These are phyloP conservation scores for Blastocrithidia nonstop DNA, from an alignment of 208 protist genomes.

Conservation along the genomic window DNA sequence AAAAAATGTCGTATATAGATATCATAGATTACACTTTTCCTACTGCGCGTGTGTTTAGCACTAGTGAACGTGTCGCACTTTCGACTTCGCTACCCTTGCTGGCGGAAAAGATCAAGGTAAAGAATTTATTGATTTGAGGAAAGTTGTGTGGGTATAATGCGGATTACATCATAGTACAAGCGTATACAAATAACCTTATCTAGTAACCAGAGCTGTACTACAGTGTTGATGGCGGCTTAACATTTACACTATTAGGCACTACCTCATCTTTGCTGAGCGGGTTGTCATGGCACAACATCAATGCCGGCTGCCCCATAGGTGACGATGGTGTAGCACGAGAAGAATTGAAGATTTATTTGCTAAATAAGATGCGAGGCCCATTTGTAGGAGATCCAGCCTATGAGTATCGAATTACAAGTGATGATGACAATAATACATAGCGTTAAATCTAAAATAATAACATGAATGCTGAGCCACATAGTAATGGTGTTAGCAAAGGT, in stretches of 20 bases:
- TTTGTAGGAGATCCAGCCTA: slow-evolving; percentile 79
- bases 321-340: slow-evolving; percentile 19
- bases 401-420: slow-evolving; percentile 58
- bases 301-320: neutral
- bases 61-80: slow-evolving; percentile 52
- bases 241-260: slow-evolving; percentile 68
- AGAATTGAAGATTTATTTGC: slow-evolving; percentile 48
- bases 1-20: slow-evolving; percentile 4
- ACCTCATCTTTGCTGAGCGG: slow-evolving; percentile 36
- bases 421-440: neutral
- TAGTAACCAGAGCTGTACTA: slow-evolving; percentile 67
- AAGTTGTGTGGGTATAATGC: slow-evolving; percentile 73
- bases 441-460: slow-evolving; percentile 3
- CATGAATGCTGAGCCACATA: too few species aligned
- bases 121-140: slow-evolving; percentile 55
- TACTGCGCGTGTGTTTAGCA: slow-evolving; percentile 49
- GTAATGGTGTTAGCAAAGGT: too few species aligned
- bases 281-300: neutral
- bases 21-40: slow-evolving; percentile 29
- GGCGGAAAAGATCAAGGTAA: slow-evolving; percentile 37
- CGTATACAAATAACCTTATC: slow-evolving; percentile 57
- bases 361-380: slow-evolving; percentile 43
- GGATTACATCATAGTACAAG: slow-evolving; percentile 74
- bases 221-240: slow-evolving; percentile 57
- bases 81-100: slow-evolving; percentile 56